A percentile compares a stretch with the other conserved stretches of the same genome.
Conservation (phyloP, 1,139 yeast genomes). For the Zygoascus meyerae region DNA sequence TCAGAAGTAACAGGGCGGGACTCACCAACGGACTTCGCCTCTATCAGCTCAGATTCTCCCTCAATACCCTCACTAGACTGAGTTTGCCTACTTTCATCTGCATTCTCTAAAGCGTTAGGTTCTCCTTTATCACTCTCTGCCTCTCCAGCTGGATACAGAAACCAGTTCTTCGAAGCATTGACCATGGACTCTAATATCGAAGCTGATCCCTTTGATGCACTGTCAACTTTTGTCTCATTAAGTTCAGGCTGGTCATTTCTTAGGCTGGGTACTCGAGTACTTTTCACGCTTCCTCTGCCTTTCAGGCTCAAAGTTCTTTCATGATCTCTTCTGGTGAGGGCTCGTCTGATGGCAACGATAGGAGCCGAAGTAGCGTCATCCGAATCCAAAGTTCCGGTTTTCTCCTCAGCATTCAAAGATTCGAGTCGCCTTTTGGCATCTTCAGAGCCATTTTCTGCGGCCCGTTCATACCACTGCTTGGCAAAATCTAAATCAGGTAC, state of each 20-base stretch:
- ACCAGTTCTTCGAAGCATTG: too few species aligned
- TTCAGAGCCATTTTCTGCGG: slow-evolving; percentile 29
- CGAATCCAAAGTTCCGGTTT: slow-evolving; percentile 7
- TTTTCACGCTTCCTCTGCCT: slow-evolving; percentile 24
- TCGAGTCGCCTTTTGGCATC: slow-evolving; percentile 32
- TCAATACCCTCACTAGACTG: too few species aligned
- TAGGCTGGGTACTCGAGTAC: neutral
- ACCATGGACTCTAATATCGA: too few species aligned
- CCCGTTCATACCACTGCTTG: slow-evolving; percentile 28
- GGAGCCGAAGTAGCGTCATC: neutral
- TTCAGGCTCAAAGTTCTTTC: slow-evolving; percentile 23
- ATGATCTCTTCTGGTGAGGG: slow-evolving; percentile 26
- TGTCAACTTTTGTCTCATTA: neutral
- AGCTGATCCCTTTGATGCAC: neutral
- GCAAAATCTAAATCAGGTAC: slow-evolving; percentile 29
- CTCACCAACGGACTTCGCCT: too few species aligned
- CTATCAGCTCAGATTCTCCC: too few species aligned
- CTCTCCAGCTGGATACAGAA: too few species aligned
- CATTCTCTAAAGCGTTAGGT: too few species aligned
- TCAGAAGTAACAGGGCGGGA: too few species aligned
- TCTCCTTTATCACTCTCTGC: too few species aligned
- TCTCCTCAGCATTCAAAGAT: slow-evolving; percentile 16
- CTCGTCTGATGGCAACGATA: neutral
- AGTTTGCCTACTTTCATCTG: too few species aligned
- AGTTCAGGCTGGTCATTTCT: neutral